These are phyloP conservation scores for Botrytis byssoidea DNA, from an alignment of 2,329 filamentous ascomycete genomes.

Conservation along the genomic window DNA sequence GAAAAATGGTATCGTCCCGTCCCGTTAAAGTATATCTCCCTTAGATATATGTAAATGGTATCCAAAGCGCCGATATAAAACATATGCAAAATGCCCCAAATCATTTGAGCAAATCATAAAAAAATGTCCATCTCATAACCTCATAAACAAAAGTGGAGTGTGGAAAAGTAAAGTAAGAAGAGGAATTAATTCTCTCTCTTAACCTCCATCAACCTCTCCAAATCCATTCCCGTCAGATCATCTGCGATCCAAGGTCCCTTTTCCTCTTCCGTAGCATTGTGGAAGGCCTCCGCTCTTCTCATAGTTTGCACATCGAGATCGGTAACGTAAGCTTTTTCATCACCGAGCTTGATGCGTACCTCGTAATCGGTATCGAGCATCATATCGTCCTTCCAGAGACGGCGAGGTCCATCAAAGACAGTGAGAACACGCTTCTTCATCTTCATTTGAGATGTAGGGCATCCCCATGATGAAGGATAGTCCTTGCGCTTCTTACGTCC, in stretches of 20 bases:
- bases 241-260: constrained; percentile 81
- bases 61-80: constrained; percentile 20
- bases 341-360: constrained; percentile 78
- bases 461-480: constrained; percentile 93
- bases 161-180: constrained; percentile 12
- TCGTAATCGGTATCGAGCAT: constrained; percentile 96
- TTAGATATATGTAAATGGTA: constrained; percentile 16
- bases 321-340: constrained; percentile 67
- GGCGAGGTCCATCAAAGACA: constrained; percentile 83
- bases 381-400: constrained; percentile 97
- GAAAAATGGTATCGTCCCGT: constrained; percentile 22
- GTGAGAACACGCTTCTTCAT: constrained; percentile 97
- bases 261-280: constrained; percentile 77
- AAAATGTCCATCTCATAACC: constrained; percentile 12
- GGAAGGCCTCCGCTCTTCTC: constrained; percentile 81
- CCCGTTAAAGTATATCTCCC: constrained; percentile 19
- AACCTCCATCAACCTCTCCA: constrained; percentile 57
- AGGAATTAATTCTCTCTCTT: constrained; percentile 32
- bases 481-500: constrained; percentile 89
- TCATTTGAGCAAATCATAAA: constrained; percentile 11
- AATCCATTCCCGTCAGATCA: constrained; percentile 62
- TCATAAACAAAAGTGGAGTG: not conserved
- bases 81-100: constrained; percentile 8
- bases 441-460: constrained; percentile 88
- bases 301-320: constrained; percentile 91